A percentile compares a stretch with the other conserved stretches of the same genome.
phyloP scores from a whole-genome alignment of 352 stramenopile genomes.

The Halophytophthora polymorphica region DNA sequence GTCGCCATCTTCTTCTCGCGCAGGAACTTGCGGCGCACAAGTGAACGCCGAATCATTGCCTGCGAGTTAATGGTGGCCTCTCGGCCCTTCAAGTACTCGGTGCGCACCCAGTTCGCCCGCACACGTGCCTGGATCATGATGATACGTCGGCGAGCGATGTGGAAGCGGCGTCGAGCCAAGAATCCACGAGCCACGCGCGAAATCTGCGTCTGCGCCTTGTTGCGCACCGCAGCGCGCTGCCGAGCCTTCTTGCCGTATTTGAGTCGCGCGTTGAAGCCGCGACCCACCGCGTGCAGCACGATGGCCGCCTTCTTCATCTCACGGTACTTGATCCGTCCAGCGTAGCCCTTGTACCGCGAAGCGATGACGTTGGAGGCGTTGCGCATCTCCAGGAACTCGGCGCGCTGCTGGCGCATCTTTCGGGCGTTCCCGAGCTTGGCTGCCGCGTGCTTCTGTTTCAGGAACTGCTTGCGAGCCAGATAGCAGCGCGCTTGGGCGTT shows the following conservation, averaged over 20 bases:
- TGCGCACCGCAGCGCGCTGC: conserved; percentile 62
- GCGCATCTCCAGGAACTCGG: conserved; percentile 63
- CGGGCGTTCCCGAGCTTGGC: conserved; percentile 68
- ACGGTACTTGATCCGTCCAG: conserved; percentile 51
- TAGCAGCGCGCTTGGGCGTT: conserved; percentile 68
- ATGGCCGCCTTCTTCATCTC: conserved; percentile 76
- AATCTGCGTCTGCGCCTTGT: conserved; percentile 79
- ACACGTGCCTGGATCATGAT: conserved; percentile 88
- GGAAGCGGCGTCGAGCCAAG: conserved; percentile 54
- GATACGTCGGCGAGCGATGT: conserved; percentile 51
- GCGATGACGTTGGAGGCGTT: conserved; percentile 64
- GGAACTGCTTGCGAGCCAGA: conserved; percentile 62
- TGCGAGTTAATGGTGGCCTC: conserved; percentile 87
- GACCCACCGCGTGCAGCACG: conserved; percentile 68
- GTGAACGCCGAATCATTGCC: conserved; percentile 81
- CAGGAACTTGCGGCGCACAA: conserved; percentile 77
- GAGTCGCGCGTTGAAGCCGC: conserved; percentile 74
- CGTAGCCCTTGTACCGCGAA: conserved; percentile 73
- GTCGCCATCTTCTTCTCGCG: conserved; percentile 88
- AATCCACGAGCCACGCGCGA: conserved; percentile 70
- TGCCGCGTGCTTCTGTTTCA: conserved; percentile 64
- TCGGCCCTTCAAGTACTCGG: conserved; percentile 81
- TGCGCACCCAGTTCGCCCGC: conserved; percentile 83
- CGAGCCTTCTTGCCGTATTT: conserved; percentile 88
- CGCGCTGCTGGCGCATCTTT: conserved; percentile 63